Conservation (phyloP, 116 monocot genomes). For the Zostera marina region DNA sequence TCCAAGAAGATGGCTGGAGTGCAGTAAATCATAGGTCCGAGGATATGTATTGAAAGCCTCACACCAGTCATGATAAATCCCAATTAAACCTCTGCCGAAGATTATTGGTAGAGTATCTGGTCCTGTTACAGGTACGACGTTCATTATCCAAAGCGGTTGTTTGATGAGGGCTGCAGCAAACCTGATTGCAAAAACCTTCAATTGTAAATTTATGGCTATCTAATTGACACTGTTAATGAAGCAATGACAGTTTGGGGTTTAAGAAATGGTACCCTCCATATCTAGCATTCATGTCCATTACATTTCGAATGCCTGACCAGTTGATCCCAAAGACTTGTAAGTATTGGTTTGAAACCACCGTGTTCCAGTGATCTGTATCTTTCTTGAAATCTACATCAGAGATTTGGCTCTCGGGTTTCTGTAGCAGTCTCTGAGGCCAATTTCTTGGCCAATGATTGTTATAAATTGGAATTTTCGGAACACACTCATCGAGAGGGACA, state of each 20-base stretch:
- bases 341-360: constrained; percentile 42
- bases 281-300: constrained; percentile 90
- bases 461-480: constrained; percentile 22
- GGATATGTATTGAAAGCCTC: constrained; percentile 90
- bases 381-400: constrained; percentile 21
- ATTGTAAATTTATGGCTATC: neutral
- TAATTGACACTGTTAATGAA: neutral
- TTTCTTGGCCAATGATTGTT: constrained; percentile 30
- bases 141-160: constrained; percentile 80
- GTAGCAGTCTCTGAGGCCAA: constrained; percentile 53
- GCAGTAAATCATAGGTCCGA: constrained; percentile 79
- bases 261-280: constrained; percentile 60
- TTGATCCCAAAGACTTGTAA: constrained; percentile 36
- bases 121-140: constrained; percentile 37
- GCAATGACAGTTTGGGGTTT: too few relatives aligned
- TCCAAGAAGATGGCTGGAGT: constrained; percentile 47
- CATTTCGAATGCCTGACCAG: constrained; percentile 74
- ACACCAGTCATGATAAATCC: constrained; percentile 91
- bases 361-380: constrained; percentile 54
- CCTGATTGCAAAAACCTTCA: constrained; percentile 14
- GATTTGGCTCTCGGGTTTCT: constrained; percentile 3
- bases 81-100: constrained; percentile 64
- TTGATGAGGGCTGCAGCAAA: constrained; percentile 67
- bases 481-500: constrained; percentile 60
- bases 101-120: constrained; percentile 49